These are phyloP conservation scores for Diphasiastrum complanatum DNA, from an alignment of 83 land plant genomes.

Conservation along the genomic window DNA sequence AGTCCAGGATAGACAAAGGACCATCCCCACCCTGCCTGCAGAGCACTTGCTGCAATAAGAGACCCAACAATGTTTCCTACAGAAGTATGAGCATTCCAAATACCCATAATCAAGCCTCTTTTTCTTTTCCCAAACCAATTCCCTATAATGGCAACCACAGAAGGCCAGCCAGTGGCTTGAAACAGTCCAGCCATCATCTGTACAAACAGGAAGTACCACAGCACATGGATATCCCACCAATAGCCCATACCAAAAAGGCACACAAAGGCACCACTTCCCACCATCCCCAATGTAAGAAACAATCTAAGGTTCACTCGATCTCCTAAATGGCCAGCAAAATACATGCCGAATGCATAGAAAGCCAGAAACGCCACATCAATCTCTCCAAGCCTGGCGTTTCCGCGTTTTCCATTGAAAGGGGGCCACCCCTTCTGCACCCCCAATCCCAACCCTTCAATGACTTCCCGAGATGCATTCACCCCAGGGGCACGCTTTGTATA, in stretches of 20 bases:
- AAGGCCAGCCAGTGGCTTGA: constrained; percentile 87
- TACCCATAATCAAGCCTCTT: constrained; percentile 69
- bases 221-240: constrained; percentile 50
- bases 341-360: constrained; percentile 62
- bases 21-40: constrained; percentile 81
- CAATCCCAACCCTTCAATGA: neutral
- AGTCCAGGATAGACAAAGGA: constrained; percentile 61
- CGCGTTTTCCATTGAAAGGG: constrained; percentile 55
- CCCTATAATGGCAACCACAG: constrained; percentile 66
- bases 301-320: constrained; percentile 54
- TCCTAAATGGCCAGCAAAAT: constrained; percentile 57
- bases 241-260: constrained; percentile 54
- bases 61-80: constrained; percentile 69
- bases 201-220: constrained; percentile 45
- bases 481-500: too few species aligned
- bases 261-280: constrained; percentile 50
- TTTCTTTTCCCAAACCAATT: constrained; percentile 73
- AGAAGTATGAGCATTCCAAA: constrained; percentile 80
- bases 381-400: constrained; percentile 67
- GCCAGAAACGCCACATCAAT: constrained; percentile 71
- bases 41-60: constrained; percentile 49
- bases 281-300: constrained; percentile 59
- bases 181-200: constrained; percentile 63
- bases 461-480: too few species aligned
- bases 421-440: constrained; percentile 42